Evolutionary conservation across 176 grass and related monocot genomes (phyloP).

Genomic region (Zea luxurians): DNA sequence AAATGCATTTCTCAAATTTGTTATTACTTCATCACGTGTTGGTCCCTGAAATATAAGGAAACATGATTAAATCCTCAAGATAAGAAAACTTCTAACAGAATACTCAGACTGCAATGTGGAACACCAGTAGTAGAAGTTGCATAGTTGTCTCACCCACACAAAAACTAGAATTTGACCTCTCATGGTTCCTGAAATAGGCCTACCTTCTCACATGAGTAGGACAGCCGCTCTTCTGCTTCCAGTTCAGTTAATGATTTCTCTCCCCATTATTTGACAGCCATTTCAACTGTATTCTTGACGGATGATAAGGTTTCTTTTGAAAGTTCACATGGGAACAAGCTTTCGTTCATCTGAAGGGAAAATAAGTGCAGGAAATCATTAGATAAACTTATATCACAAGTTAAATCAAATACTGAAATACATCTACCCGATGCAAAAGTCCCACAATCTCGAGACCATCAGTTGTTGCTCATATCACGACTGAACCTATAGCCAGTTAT

Average conservation of each 20-base stretch:
- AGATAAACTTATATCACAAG: slow-evolving; percentile 30
- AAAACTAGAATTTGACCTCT: slow-evolving; percentile 3
- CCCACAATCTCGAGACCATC: slow-evolving; percentile 11
- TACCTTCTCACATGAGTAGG: slow-evolving; percentile 99
- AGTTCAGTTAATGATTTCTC: slow-evolving; percentile 78
- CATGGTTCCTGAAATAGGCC: slow-evolving; percentile 21
- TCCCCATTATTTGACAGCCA: slow-evolving; percentile 90
- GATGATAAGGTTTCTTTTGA: slow-evolving; percentile 73
- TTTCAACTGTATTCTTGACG: slow-evolving; percentile 80
- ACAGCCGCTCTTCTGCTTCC: slow-evolving; percentile 90
- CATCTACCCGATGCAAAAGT: slow-evolving; percentile 6
- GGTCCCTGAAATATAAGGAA: slow-evolving; percentile 67
- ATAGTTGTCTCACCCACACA: slow-evolving; percentile 7
- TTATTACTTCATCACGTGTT: slow-evolving; percentile 91
- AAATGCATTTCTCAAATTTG: slow-evolving; percentile 79
- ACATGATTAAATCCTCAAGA: not conserved
- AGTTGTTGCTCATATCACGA: slow-evolving; percentile 23
- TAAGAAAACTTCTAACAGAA: not conserved
- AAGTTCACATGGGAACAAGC: slow-evolving; percentile 90
- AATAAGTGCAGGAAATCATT: slow-evolving; percentile 27
- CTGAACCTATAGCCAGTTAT: slow-evolving; percentile 35
- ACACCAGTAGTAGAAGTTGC: not conserved
- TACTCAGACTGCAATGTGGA: not conserved
- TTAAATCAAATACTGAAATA: slow-evolving; percentile 31
- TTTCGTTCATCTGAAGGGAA: slow-evolving; percentile 73